phyloP scores from a whole-genome alignment of 768 basidiomycete genomes.

The Hypsizygus marmoreus region DNA sequence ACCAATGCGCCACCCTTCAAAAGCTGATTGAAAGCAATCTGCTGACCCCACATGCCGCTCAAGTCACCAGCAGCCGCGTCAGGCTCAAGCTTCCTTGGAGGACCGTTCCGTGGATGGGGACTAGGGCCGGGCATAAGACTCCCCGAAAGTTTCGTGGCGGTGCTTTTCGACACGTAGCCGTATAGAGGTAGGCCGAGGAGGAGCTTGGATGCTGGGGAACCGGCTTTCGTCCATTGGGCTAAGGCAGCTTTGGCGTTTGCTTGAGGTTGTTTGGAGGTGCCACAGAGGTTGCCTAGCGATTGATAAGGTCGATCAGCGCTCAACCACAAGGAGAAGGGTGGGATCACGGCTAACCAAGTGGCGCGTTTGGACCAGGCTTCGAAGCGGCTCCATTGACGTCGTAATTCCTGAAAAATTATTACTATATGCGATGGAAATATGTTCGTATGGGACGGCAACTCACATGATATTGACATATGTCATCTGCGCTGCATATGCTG shows the following conservation, averaged over 20 bases:
- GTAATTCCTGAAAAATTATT: constrained; percentile 57
- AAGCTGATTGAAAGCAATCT: constrained; percentile 52
- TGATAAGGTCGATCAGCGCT: too few species aligned
- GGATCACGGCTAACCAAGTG: constrained; percentile 43
- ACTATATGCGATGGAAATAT: constrained; percentile 21
- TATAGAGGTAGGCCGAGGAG: constrained; percentile 71
- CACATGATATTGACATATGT: constrained; percentile 71
- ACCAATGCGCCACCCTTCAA: constrained; percentile 42
- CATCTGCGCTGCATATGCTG: constrained; percentile 60
- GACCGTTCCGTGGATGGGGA: constrained; percentile 29
- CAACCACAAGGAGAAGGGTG: too few species aligned
- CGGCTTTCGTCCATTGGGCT: constrained; percentile 63
- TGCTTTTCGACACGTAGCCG: constrained; percentile 61
- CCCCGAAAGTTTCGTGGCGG: constrained; percentile 31
- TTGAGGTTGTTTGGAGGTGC: constrained; percentile 59
- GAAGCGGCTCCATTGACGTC: constrained; percentile 65
- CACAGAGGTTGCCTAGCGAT: constrained; percentile 50
- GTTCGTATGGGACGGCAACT: constrained; percentile 9
- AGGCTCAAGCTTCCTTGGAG: constrained; percentile 10
- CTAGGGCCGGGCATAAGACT: constrained; percentile 31
- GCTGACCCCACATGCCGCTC: constrained; percentile 49
- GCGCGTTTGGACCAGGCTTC: constrained; percentile 76
- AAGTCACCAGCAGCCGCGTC: constrained; percentile 37
- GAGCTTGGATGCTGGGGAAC: constrained; percentile 67
- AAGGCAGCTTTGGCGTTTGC: constrained; percentile 67